phyloP scores from a whole-genome alignment of 2,329 filamentous ascomycete species.

The Xylariaceae sp. region DNA sequence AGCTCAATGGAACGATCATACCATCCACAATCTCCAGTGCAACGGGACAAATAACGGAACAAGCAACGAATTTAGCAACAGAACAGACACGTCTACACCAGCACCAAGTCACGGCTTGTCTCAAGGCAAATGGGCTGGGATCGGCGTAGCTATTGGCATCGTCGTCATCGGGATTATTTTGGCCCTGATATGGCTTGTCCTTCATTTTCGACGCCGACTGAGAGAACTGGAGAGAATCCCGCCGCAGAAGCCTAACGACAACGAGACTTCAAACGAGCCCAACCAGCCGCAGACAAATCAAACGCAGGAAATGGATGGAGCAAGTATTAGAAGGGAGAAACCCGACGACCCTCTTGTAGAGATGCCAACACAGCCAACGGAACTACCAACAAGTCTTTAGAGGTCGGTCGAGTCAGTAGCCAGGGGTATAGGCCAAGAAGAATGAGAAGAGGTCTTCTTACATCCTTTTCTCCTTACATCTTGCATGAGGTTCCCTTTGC shows the following conservation, averaged over 20 bases:
- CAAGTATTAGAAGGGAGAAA: neutral
- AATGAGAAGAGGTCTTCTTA: too few relatives aligned
- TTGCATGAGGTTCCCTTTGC: too few relatives aligned
- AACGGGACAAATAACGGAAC: slow-evolving; percentile 12
- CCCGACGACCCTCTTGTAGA: slow-evolving; percentile 10
- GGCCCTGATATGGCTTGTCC: slow-evolving; percentile 6
- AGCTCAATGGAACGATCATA: slow-evolving; percentile 3
- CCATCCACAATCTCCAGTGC: slow-evolving; percentile 12
- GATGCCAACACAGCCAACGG: neutral
- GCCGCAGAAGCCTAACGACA: neutral
- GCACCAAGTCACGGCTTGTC: neutral
- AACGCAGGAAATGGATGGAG: neutral
- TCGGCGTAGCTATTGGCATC: slow-evolving; percentile 7
- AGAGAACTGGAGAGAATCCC: neutral
- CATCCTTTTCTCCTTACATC: too few relatives aligned
- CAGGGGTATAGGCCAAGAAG: too few relatives aligned
- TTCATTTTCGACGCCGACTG: neutral
- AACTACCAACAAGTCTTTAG: slow-evolving; percentile 1
- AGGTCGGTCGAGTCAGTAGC: too few relatives aligned
- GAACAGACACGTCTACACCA: neutral
- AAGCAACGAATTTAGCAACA: neutral
- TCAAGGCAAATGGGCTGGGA: slow-evolving; percentile 7
- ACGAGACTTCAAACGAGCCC: neutral
- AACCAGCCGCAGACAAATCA: neutral
- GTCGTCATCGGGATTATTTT: slow-evolving; percentile 2